These are phyloP conservation scores for Oryza meyeriana DNA, from an alignment of 176 grass and related monocot genomes.

Conservation along the genomic window DNA sequence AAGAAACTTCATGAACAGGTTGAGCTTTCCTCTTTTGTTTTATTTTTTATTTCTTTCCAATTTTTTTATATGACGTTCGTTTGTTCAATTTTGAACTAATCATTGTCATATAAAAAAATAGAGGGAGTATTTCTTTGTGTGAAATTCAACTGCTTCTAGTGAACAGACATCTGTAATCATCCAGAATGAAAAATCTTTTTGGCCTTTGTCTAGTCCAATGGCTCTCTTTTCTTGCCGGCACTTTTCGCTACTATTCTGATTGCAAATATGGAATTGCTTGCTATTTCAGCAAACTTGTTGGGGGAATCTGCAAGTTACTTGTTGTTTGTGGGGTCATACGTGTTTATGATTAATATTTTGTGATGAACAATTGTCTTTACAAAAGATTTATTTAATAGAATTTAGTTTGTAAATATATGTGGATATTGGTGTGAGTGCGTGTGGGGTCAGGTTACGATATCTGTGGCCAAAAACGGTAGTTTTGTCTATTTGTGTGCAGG, in stretches of 20 bases:
- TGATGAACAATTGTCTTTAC: no score
- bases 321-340: neutral
- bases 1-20: neutral
- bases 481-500: no score
- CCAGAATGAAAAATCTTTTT: neutral
- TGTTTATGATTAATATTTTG: no score
- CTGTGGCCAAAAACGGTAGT: no score
- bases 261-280: slow-evolving; percentile 4
- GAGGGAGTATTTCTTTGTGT: neutral
- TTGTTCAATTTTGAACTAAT: no score
- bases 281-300: slow-evolving; percentile 5
- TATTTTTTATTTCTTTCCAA: no score
- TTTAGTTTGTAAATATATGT: no score
- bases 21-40: neutral
- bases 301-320: neutral
- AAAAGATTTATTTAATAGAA: no score
- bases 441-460: no score
- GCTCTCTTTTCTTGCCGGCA: neutral
- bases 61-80: no score
- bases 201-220: neutral
- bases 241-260: neutral
- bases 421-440: no score
- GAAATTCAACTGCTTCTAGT: neutral
- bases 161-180: neutral
- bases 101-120: no score